These are phyloP conservation scores for Polyporus arcularius DNA, from an alignment of 768 basidiomycete species.

Conservation along the genomic window DNA sequence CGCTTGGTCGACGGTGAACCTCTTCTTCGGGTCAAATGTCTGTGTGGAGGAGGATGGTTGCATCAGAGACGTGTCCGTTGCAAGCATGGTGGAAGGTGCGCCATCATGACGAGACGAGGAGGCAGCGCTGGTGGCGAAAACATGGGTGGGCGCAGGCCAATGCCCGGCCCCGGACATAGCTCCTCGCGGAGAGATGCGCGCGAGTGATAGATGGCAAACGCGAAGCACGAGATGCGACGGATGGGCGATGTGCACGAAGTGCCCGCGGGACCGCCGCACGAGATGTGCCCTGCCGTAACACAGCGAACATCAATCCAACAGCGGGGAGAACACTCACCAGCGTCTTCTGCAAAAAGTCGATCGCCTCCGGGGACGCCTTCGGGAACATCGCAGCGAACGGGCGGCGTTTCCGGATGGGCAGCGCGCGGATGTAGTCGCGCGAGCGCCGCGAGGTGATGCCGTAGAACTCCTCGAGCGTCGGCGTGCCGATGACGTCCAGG, in stretches of 20 bases:
- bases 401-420: slow-evolving; percentile 79
- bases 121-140: neutral
- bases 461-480: slow-evolving; percentile 88
- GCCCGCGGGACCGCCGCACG: neutral
- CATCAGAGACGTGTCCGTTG: slow-evolving; percentile 4
- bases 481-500: slow-evolving; percentile 87
- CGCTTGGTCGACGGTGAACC: slow-evolving; percentile 80
- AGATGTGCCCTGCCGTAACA: too few species aligned
- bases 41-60: slow-evolving; percentile 23
- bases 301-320: neutral
- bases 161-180: neutral
- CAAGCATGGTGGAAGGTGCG: neutral
- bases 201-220: neutral
- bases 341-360: slow-evolving; percentile 73
- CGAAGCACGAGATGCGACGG: neutral
- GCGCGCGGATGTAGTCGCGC: slow-evolving; percentile 82
- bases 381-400: slow-evolving; percentile 77
- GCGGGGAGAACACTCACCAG: slow-evolving; percentile 43
- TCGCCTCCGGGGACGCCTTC: slow-evolving; percentile 68
- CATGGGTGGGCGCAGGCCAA: neutral
- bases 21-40: slow-evolving; percentile 89
- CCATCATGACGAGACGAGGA: neutral
- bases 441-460: slow-evolving; percentile 84
- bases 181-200: neutral
- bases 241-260: neutral